These are phyloP conservation scores for Penicillium oxalicum DNA, from an alignment of 2,329 filamentous ascomycete genomes.

Conservation along the genomic window DNA sequence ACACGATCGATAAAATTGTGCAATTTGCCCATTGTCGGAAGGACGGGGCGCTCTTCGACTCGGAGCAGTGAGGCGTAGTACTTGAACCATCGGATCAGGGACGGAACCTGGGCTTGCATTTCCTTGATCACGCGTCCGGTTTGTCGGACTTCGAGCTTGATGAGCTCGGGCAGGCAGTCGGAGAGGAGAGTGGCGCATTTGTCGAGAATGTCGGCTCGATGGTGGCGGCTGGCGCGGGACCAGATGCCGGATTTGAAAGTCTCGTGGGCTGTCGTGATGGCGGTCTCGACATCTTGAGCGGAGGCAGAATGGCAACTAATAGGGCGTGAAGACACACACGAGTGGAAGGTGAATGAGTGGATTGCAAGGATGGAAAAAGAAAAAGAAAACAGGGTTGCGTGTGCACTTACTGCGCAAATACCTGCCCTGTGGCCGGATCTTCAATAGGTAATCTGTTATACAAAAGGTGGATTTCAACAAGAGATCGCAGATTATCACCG, in stretches of 20 bases:
- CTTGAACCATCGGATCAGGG: slow-evolving; percentile 56
- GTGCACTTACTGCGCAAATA: slow-evolving; percentile 14
- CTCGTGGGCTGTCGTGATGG: slow-evolving; percentile 9
- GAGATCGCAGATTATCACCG: too few species aligned
- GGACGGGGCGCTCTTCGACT: slow-evolving; percentile 60
- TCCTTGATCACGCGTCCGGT: slow-evolving; percentile 64
- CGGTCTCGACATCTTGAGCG: slow-evolving; percentile 9
- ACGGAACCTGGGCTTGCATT: slow-evolving; percentile 63
- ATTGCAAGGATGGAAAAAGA: too few species aligned
- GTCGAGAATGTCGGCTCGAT: slow-evolving; percentile 19
- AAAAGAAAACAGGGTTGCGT: too few species aligned
- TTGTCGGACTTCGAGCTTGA: slow-evolving; percentile 59
- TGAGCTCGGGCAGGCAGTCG: slow-evolving; percentile 46
- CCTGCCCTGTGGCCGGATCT: slow-evolving; percentile 16
- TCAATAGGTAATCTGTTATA: slow-evolving; percentile 14
- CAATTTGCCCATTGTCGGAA: slow-evolving; percentile 51
- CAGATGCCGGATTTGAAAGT: slow-evolving; percentile 15
- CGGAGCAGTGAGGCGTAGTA: slow-evolving; percentile 64
- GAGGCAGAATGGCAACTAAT: slow-evolving; percentile 17
- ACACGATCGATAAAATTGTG: slow-evolving; percentile 34
- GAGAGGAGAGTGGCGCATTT: slow-evolving; percentile 13
- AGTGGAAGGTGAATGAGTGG: too few species aligned
- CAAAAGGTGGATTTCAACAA: too few species aligned
- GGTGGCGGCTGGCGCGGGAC: slow-evolving; percentile 16
- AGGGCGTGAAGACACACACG: too few species aligned